These are phyloP conservation scores for Omphalea diandra DNA, from an alignment of 441 rosid genomes.

Conservation along the genomic window DNA sequence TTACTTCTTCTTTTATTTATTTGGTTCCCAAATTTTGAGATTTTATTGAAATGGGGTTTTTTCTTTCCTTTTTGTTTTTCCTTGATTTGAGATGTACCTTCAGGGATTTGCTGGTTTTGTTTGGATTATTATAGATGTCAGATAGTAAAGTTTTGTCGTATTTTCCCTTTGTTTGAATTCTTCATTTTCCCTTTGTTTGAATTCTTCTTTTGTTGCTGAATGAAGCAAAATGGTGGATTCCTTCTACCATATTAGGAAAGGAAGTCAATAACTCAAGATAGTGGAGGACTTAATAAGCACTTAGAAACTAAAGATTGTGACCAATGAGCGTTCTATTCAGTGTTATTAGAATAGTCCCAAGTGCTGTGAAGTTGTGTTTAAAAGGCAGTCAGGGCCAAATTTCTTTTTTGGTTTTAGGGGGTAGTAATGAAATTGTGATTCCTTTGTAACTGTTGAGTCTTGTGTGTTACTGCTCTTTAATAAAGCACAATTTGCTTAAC, in stretches of 20 bases:
- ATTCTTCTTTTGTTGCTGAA: background rate
- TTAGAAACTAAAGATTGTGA: background rate
- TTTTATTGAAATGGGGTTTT: background rate
- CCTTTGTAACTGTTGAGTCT: background rate
- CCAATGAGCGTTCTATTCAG: background rate
- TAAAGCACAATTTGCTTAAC: background rate
- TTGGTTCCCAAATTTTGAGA: background rate
- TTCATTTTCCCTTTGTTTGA: background rate
- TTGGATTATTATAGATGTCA: background rate
- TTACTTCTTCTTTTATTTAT: background rate
- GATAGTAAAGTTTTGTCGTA: background rate
- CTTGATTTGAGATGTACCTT: background rate
- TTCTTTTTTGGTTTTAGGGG: too few species aligned
- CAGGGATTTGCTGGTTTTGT: background rate
- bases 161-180: constrained; percentile 5
- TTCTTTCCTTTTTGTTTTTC: background rate
- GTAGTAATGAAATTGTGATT: background rate
- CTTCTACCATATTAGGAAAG: background rate
- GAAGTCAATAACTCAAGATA: background rate
- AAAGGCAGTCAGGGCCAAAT: too few species aligned
- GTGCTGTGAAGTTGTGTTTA: too few species aligned
- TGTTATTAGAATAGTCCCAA: too few species aligned
- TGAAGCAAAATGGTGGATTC: background rate
- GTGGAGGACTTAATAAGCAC: background rate
- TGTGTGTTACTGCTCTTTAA: background rate